phyloP scores from a whole-genome alignment of 768 basidiomycete species.

The Paxillus rubicundulus region DNA sequence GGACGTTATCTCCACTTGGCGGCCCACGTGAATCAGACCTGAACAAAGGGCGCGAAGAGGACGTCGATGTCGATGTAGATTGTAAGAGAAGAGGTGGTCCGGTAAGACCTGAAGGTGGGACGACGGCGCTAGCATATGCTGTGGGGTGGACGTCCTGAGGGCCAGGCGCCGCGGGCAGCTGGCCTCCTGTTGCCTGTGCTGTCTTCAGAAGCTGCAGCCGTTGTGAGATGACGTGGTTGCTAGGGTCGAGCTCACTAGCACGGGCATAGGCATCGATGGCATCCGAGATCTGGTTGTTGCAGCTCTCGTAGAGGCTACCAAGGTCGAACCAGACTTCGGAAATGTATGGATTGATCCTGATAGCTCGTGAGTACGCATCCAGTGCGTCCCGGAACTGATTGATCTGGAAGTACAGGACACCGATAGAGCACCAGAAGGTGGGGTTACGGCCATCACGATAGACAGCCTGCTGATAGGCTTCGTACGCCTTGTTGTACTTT shows the following conservation, averaged over 20 bases:
- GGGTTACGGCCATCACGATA: slow-evolving; percentile 99
- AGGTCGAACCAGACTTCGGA: slow-evolving; percentile 83
- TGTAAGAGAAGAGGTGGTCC: slow-evolving; percentile 69
- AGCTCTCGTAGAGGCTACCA: slow-evolving; percentile 94
- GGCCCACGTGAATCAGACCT: slow-evolving; percentile 68
- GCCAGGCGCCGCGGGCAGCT: slow-evolving; percentile 82
- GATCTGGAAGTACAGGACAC: slow-evolving; percentile 98
- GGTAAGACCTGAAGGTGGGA: slow-evolving; percentile 64
- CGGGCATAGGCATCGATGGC: slow-evolving; percentile 98
- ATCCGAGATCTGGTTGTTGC: slow-evolving; percentile 98
- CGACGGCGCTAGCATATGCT: slow-evolving; percentile 79
- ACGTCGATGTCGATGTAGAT: slow-evolving; percentile 30
- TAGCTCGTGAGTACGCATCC: slow-evolving; percentile 97
- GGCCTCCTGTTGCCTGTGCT: slow-evolving; percentile 71
- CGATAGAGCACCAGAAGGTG: slow-evolving; percentile 99
- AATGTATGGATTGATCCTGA: slow-evolving; percentile 98
- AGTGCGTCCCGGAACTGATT: slow-evolving; percentile 99
- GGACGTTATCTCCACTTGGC: slow-evolving; percentile 32
- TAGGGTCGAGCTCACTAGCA: slow-evolving; percentile 90
- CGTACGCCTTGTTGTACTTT: slow-evolving; percentile 99
- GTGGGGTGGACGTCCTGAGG: slow-evolving; percentile 97
- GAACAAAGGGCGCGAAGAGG: slow-evolving; percentile 45
- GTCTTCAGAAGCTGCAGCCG: slow-evolving; percentile 75
- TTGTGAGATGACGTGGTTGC: slow-evolving; percentile 77
- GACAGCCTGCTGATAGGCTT: slow-evolving; percentile 98